Base-by-base conservation (phyloP, 2,329 filamentous ascomycete genomes). In the Lachnum nothofagi region DNA sequence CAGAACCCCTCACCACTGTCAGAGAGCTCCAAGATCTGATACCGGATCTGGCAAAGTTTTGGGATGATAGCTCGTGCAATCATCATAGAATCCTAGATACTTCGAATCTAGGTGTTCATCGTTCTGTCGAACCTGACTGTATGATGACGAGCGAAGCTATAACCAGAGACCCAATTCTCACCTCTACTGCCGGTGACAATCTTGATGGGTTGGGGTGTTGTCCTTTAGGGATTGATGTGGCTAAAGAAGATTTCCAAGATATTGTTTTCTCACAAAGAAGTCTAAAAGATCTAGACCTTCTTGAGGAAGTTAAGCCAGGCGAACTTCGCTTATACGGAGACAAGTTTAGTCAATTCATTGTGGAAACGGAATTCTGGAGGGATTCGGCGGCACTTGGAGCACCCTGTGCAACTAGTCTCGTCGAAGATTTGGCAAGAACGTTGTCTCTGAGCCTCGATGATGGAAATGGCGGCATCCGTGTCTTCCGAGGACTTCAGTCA, bases 131-230 rank as follows among this genome's bases (percentile, higher is more conserved):
- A 22, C 31, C 44, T 17, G 43, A 51, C 20, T 46, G 42, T 33
- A 45, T 38, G 35, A 42, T n/a, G 12, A 19, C 22, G 16, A 22
- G 3, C 17, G 17, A 42, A 23, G 25, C 12, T 33, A 42, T 16
- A 8, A 40, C 12, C 22, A n/a, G 4, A 34, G 44, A 65, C 51
- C 68, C 68, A 8, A 56, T 71, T 20, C 71, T 68, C 1, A 57
- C 65, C 12, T 70, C 71, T 2, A 57, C 62, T 41, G 52, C 56
- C 5, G 70, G 70, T 2, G 51, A 63, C n/a, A 63, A 65, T 10
- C 70, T 68, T 47, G 67, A 65, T 29, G 54, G 62, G 12, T 60
- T 73, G 24, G 72, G 72, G 16, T 75, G 73, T 49, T 75, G 74
- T 46, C 72, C 72, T 19, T 55, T 76, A 1, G 72, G 73, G 2